Conservation (phyloP, 768 basidiomycete species). For the Psilocybe tampanensis region DNA sequence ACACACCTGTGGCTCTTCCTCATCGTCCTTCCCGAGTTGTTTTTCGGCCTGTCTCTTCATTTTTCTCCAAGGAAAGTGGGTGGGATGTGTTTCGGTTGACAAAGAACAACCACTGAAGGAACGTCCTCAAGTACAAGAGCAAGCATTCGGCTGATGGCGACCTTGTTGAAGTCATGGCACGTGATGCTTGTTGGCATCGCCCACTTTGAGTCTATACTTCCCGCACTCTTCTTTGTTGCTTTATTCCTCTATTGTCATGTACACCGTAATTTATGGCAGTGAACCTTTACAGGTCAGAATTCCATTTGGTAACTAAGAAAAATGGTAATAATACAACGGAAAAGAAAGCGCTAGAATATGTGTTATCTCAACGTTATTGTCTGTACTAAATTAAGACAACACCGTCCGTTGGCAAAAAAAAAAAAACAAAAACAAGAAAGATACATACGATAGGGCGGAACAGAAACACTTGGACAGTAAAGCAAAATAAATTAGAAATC, state of each 20-base stretch:
- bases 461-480: conserved; percentile 5
- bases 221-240: too few relatives aligned
- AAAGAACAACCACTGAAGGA: neutral
- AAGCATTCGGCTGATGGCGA: neutral
- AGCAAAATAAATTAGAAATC: conserved; percentile 17
- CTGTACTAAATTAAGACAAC: neutral
- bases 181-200: too few relatives aligned
- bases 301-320: conserved; percentile 4
- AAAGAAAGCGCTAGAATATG: conserved; percentile 1
- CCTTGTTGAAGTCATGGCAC: neutral
- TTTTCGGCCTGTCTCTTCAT: conserved; percentile 80
- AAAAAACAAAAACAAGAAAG: conserved; percentile 4
- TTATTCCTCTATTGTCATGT: too few relatives aligned
- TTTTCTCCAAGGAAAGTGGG: neutral
- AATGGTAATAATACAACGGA: conserved; percentile 7
- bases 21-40: conserved; percentile 64
- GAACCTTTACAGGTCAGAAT: neutral
- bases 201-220: too few relatives aligned
- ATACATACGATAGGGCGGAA: conserved; percentile 5
- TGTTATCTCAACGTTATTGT: neutral
- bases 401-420: too few relatives aligned
- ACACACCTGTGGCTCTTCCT: conserved; percentile 35
- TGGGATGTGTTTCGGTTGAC: too few relatives aligned
- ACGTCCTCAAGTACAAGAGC: neutral
- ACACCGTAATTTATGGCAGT: too few relatives aligned